Evolutionary conservation across 2,329 filamentous ascomycete genomes (phyloP).

Genomic region (Colletotrichum musae): DNA sequence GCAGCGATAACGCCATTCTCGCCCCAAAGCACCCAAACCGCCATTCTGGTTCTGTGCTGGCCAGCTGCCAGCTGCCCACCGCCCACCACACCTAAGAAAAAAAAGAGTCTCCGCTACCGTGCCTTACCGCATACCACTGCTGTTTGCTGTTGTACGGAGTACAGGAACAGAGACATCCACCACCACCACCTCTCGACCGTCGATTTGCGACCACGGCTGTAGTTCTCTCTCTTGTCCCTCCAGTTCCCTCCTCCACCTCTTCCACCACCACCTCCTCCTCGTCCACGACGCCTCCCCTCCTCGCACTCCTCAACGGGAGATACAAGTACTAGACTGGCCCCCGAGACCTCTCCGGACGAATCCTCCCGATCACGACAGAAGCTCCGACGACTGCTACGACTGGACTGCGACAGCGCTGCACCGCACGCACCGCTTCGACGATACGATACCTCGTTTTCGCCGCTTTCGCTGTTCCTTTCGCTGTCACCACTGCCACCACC

Average conservation of each 20-base stretch:
- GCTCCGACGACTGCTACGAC: conserved; percentile 10
- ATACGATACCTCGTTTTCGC: neutral
- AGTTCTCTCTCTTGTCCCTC: too few relatives aligned
- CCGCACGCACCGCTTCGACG: neutral
- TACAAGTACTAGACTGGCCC: neutral
- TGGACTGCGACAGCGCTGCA: conserved; percentile 2
- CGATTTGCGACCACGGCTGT: too few relatives aligned
- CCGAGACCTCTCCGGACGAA: conserved; percentile 9
- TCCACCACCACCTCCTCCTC: neutral
- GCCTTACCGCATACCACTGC: too few relatives aligned
- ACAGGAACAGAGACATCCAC: too few relatives aligned
- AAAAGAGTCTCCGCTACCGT: neutral
- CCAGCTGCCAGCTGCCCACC: neutral
- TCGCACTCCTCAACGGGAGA: neutral
- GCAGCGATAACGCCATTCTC: conserved; percentile 56
- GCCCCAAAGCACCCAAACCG: conserved; percentile 53
- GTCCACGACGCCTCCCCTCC: neutral
- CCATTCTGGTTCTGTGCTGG: conserved; percentile 5
- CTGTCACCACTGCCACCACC: neutral
- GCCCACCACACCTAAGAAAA: neutral
- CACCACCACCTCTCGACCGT: too few relatives aligned
- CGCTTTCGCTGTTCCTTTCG: conserved; percentile 3
- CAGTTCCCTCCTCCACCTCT: neutral
- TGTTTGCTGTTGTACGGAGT: too few relatives aligned
- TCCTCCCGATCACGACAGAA: conserved; percentile 13